These are phyloP conservation scores for Nadsonia starkeyi-henricii DNA, from an alignment of 1,139 yeast genomes.

Conservation along the genomic window DNA sequence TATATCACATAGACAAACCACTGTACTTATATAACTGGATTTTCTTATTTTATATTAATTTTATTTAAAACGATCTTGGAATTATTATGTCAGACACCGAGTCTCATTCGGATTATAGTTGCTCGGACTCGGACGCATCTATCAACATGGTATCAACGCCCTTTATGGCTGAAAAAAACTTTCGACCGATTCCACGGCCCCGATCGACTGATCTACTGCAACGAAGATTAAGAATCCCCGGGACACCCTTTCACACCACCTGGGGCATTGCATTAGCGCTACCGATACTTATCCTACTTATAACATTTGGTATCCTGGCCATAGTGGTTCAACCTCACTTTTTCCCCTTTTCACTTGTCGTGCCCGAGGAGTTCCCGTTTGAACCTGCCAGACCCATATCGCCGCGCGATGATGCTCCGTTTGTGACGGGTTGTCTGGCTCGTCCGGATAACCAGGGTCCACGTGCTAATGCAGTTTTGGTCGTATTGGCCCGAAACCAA, in stretches of 20 bases:
- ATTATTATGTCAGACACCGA: too few relatives aligned
- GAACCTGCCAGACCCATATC: not conserved
- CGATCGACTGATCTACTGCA: not conserved
- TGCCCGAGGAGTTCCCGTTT: too few relatives aligned
- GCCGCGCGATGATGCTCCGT: conserved; percentile 17
- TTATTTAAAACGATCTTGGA: too few relatives aligned
- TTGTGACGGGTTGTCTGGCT: conserved; percentile 23
- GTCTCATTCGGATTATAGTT: too few relatives aligned
- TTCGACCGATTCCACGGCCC: too few relatives aligned
- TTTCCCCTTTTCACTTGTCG: not conserved
- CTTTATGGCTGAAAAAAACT: too few relatives aligned
- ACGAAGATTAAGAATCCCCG: not conserved
- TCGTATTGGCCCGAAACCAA: conserved; percentile 65
- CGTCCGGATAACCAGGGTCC: conserved; percentile 20
- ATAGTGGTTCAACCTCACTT: not conserved
- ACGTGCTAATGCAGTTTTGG: conserved; percentile 64
- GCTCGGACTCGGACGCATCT: too few relatives aligned
- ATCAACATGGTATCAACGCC: too few relatives aligned
- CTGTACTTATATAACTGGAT: too few relatives aligned
- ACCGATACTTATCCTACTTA: not conserved
- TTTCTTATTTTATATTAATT: too few relatives aligned
- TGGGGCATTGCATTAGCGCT: not conserved
- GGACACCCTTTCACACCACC: not conserved
- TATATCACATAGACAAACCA: too few relatives aligned
- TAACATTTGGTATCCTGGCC: not conserved